These are phyloP conservation scores for Paracamarosporium sp. DNA, from an alignment of 2,329 filamentous ascomycete genomes.

Conservation along the genomic window DNA sequence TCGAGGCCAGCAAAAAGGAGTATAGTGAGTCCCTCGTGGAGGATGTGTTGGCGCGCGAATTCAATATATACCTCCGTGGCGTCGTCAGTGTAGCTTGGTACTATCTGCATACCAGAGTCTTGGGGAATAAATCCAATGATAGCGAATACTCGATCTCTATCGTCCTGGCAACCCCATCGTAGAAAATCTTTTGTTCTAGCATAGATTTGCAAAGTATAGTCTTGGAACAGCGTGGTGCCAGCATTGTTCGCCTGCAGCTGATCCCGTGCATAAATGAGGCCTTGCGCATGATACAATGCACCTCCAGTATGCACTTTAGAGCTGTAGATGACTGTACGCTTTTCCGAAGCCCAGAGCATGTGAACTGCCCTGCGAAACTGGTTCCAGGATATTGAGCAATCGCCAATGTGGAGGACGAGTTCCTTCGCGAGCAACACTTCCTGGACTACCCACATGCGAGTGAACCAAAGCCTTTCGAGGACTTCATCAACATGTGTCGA, in stretches of 20 bases:
- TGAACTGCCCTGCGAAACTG: background rate
- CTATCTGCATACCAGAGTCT: background rate
- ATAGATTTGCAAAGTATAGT: background rate
- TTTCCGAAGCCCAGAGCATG: background rate
- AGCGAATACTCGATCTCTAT: background rate
- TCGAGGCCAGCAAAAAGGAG: background rate
- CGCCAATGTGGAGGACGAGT: background rate
- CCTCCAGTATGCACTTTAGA: background rate
- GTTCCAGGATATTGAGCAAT: background rate
- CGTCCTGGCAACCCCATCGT: background rate
- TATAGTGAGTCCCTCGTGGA: background rate
- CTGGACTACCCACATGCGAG: background rate
- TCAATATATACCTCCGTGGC: background rate
- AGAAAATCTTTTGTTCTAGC: background rate
- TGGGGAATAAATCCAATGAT: background rate
- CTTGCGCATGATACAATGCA: background rate
- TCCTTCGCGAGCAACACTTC: background rate
- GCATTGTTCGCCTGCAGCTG: background rate
- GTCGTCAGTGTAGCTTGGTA: background rate
- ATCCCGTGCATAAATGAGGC: background rate
- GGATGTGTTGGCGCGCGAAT: background rate
- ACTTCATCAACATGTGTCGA: background rate
- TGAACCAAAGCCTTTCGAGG: background rate
- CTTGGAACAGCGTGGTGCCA: background rate
- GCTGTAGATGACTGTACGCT: background rate